Evolutionary conservation across 257 asterid genomes (phyloP), one percentile per base, ranked within the genome.

Genomic region (Solanum tarapatanum): DNA sequence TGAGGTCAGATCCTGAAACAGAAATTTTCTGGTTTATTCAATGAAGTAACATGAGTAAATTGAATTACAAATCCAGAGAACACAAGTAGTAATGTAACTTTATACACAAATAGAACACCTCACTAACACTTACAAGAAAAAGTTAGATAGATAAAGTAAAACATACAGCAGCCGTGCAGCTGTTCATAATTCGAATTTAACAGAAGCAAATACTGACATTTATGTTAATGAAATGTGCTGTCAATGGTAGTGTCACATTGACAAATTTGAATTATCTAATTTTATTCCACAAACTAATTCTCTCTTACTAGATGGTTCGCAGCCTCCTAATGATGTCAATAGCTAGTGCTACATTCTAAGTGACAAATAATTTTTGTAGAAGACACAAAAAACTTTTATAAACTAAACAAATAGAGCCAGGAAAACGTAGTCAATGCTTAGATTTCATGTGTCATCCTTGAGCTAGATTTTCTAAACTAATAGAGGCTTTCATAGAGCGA

Each of bases 1-100:
- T 90, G 62, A 17, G 93, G 90, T 93, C 96, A 82, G 90, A 93
- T 90, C 97, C 85, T 48, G 85, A 82, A 82, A 82, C 85, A 82
- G 30, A 82, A 82, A 10, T 16, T 48, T 48, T 48, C 30, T 30
- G 21, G 30, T 82, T 28, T 82, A 82, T 30, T 48, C 30, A 30
- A 45, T 51, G 30, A 26, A 82, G 70, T 3, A 82, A 30, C 69
- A 48, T 30, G 69, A 82, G 28, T 19, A 48, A 82, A 28, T 19
- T 19, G 43, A 19, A 26, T 82, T 28, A 48, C 43, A 51, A 48
- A 82, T 10, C 30, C 23, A 30, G 68, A 80, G 64, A 80, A 80
- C 26, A 45, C 68, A 80, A 80, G 17, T 80, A 8, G 24, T 16
- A 79, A 79, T 30, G 37, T 8, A 80, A 80, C 39, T 28, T 45